These are phyloP conservation scores for Trichoderma orchidacearum DNA, from an alignment of 495 filamentous ascomycete species.

Conservation along the genomic window DNA sequence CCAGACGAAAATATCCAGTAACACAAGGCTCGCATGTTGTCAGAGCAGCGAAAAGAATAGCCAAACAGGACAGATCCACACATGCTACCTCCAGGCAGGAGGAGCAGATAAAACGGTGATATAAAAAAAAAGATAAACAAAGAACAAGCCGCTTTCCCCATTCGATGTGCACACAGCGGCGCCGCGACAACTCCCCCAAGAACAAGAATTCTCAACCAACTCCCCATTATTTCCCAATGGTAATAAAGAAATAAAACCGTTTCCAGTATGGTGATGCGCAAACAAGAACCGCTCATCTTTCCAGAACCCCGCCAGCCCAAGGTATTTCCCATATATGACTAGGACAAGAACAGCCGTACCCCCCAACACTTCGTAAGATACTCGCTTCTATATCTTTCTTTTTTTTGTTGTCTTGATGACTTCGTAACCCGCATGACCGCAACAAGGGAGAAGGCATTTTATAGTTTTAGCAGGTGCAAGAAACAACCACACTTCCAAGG, in stretches of 20 bases:
- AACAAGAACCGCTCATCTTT: conserved; percentile 4
- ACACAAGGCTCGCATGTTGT: background rate
- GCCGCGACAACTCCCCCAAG: background rate
- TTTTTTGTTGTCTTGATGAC: conserved; percentile 5
- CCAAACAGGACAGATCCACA: background rate
- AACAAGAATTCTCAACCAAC: background rate
- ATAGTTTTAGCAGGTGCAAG: background rate
- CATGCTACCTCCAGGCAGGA: background rate
- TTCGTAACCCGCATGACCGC: conserved; percentile 4
- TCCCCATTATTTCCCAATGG: background rate
- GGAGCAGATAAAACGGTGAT: background rate
- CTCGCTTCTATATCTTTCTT: conserved; percentile 3
- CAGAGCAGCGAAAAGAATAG: background rate
- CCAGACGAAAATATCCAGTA: background rate
- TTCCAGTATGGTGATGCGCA: conserved; percentile 3
- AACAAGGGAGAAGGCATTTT: conserved; percentile 1
- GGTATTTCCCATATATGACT: conserved; percentile 2
- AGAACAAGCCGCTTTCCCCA: background rate
- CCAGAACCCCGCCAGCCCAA: conserved; percentile 2
- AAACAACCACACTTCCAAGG: background rate
- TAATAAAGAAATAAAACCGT: background rate
- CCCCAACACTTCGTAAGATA: conserved; percentile 2
- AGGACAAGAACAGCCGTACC: conserved; percentile 2
- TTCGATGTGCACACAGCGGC: background rate
- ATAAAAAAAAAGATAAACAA: background rate